Base-by-base conservation (phyloP, 2,329 filamentous ascomycete genomes). In the Lithohypha guttulata region DNA sequence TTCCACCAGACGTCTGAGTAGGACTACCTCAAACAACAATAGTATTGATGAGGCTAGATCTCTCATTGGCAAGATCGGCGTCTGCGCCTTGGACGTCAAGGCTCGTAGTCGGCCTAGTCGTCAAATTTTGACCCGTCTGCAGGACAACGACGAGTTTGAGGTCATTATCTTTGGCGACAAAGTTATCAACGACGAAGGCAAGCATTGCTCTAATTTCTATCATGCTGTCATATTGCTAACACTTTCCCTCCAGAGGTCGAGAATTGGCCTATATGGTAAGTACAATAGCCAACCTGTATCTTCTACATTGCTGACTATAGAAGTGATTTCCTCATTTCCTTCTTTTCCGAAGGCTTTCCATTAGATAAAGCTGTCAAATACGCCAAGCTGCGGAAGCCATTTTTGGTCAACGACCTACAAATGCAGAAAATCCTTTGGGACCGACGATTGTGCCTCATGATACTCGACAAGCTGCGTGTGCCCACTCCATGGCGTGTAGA, bases 381-480 rank as follows among this genome's bases (percentile, higher is more conserved):
- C 59, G 84, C 86, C 45, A 85, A 86, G 54, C 74, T 93, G 8
- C 79, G 91, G 41, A 93, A 93, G 56, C 91, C 91, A 1, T 96
- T 95, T 53, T 95, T 89, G 57, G 87, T 98, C 55, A 98, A 98
- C 56, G 89, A 98, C 59, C 70, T 98, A 29, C 84, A 86, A 1
- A 95, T 98, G 85, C 91, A 98, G 59, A 87, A 93, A 59, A 77
- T 98, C 4, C 68, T 98, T 2, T 98, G 91, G 91, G 91, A 98
- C 59, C 78, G 93, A 33, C 79, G 93, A 22, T 69, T 96, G 17
- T 96, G 91, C 52, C 70, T 98, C 14, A 78, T 75, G 41, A 81
- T 98, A 21, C 69, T 98, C 34, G 89, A 96, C 59, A 79, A 82
- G 52, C 83, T 96, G 56, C 77, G 81, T 42, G 87, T 98, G 2